Base-by-base conservation (phyloP, 2,329 filamentous ascomycete genomes). In the Sclerotinia subarctica region DNA sequence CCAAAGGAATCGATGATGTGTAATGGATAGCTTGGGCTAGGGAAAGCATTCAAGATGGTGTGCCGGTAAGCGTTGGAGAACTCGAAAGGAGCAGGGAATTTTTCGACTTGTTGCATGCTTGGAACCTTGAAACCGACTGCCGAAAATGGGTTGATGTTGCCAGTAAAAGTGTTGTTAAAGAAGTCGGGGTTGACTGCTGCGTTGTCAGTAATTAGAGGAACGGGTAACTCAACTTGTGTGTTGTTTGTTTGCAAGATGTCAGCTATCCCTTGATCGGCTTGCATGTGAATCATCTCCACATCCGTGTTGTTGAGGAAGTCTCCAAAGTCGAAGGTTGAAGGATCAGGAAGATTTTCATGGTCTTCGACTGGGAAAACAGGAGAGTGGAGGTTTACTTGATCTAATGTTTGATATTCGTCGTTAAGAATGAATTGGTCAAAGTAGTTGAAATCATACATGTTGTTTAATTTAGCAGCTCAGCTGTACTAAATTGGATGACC, bases 21-120 rank as follows among this genome's bases (percentile, higher is more conserved):
- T 32, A 75, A 70, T 46, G 74, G 70, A 4, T 67, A 68, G 11
- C 44, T 54, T 38, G 73, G 60, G 44, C 52, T 56, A 3, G 52
- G 67, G 29, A 74, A 74, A 5, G 52, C 19, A 26, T 70, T 71
- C 51, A 74, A 67, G 51, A 74, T 69, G 15, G 52, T 11, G 56
- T 72, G 72, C 7, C 71, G 73, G 53, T 59, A 69, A 47, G 24
- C 2, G 32, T n/a, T 5, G 5, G 42, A 8, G 26, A 52, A 60
- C 8, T 26, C 52, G 21, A 63, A 51, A 47, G 24, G 32, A 44
- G 49, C 35, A 2, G 57, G 57, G 21, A 62, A 53, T 5, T 32
- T 11, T 54, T n/a, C 26, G 19, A 42, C 29, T 24, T 49, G 57
- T 38, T 46, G 49, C 47, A 29, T 24, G 19, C 35, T 24, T 51